Evolutionary conservation across 345 rosid genomes (phyloP), one percentile per base, ranked within the genome.

Genomic region (Syzygium oleosum): DNA sequence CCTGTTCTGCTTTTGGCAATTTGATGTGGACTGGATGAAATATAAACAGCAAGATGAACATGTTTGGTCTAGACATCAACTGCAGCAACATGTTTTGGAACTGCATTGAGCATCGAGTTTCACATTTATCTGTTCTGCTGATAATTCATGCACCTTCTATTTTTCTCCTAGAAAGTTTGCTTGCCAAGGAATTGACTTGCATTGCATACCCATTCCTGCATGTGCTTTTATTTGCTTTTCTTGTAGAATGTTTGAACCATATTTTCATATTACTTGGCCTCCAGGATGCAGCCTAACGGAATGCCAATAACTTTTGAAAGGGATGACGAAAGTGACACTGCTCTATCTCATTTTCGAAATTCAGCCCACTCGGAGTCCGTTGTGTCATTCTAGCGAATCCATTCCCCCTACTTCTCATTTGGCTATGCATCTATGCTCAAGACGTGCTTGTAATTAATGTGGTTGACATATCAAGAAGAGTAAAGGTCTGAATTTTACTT

Each of bases 281-380:
- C 43, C 94, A 96, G 98, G 92, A 94, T 92, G 88, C 86, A 63
- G 12, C 85, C 88, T 17, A 52, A 52, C 56, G 90, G 89, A 68
- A 84, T 53, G 43, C 93, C 93, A 25, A 86, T 92, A 31, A 85
- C 51, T 77, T 91, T 93, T 77, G 96, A 93, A 49, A 96, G 92
- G 85, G 88, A 80, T 22, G 95, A 94, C 55, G 96, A 94, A 87
- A 85, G 91, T 58, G 97, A 94, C 58, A 94, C 95, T 21, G 96
- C 95, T 31, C 86, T 90, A 43, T 92, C 97, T 83, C 92, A 89
- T 80, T 78, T 92, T 88, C 93, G 87, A 79, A 89, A 91, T 88
- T 88, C 97, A 38, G 84, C 93, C 22, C 92, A 93, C 61, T 90
- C 93, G 68, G 92, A 92, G 86, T 93, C 98, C 11, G 94, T 94